phyloP scores from a whole-genome alignment of 148 eudicot genomes.

The Chenopodium album region DNA sequence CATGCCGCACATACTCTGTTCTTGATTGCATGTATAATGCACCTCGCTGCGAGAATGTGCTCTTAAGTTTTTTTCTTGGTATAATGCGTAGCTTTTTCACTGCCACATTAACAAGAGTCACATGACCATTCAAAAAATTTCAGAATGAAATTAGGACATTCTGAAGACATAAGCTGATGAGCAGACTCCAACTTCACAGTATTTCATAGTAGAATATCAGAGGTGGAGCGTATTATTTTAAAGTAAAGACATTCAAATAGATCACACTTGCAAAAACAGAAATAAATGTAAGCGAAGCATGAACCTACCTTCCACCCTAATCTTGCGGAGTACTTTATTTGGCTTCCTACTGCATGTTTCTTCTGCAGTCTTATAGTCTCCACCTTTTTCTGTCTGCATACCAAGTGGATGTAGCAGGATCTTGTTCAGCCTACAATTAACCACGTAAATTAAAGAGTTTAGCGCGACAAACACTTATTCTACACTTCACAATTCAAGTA shows the following conservation, averaged over 20 bases:
- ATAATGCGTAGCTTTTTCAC: slow-evolving; percentile 77
- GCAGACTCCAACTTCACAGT: neutral
- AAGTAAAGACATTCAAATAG: neutral
- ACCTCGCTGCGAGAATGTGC: slow-evolving; percentile 56
- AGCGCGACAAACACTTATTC: neutral
- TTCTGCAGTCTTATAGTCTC: slow-evolving; percentile 30
- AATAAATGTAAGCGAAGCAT: slow-evolving; percentile 2
- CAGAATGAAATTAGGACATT: neutral
- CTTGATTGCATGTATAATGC: slow-evolving; percentile 69
- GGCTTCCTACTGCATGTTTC: slow-evolving; percentile 49
- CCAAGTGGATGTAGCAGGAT: slow-evolving; percentile 69
- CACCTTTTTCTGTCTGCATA: slow-evolving; percentile 33
- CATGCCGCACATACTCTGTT: slow-evolving; percentile 68
- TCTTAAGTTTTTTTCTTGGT: slow-evolving; percentile 64
- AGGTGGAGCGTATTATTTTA: neutral
- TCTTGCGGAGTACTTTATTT: slow-evolving; percentile 55
- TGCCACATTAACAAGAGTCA: slow-evolving; percentile 23
- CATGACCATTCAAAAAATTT: neutral
- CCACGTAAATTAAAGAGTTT: neutral
- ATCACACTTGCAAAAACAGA: neutral
- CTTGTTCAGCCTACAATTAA: slow-evolving; percentile 54
- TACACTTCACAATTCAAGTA: neutral
- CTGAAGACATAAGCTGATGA: neutral
- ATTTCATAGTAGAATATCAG: neutral
- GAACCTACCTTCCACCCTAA: slow-evolving; percentile 72